Base-by-base conservation (phyloP, 371 early-diverging fungal genomes). In the Haplosporangium sp. region DNA sequence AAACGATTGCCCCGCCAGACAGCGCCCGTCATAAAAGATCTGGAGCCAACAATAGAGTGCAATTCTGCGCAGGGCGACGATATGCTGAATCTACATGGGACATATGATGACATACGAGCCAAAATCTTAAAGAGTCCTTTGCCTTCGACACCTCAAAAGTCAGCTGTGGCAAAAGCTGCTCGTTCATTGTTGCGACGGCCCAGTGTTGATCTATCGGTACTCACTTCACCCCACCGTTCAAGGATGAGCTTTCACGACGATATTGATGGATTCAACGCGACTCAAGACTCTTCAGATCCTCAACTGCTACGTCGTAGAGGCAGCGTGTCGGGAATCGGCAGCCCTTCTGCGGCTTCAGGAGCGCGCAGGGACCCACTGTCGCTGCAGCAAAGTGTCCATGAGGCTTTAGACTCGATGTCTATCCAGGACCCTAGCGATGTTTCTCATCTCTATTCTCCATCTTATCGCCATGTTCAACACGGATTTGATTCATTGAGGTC, bases 321-420 rank as follows among this genome's bases (percentile, higher is more conserved):
- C 10, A 43, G 43, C 43, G 13, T 7, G 13, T 43, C 43, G n/a
- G n/a, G 12, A 18, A 6, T 37, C 9, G 41, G 10, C 41, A 23
- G 55, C 36, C 46, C 55, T 12, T 46, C 47, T 41, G 37, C 6
- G n/a, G 6, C 23, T 11, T 63, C 63, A 7, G 3, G 29, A 3
- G 36, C 54, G 9, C 23, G 14, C 7, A 9, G 5, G 9, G 42
- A 50, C 6, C 41, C 42, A 37, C n/a, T 14, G 8, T 36, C 45
- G 20, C 14, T 37, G 1, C 51, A 57, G 21, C 40, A 46, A 0
- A 46, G 51, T 48, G 69, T 69, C 14, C 58, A 69, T 23, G 72
- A 65, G 12, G 72, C 72, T 13, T 37, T 72, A 56, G 66, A 72
- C 40, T 65, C 72, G 8, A 72, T 72, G 72, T 55, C 72, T 11